Evolutionary conservation across 2,329 filamentous ascomycete genomes (phyloP), one percentile per base, ranked within the genome.

Genomic region (Trichophyton verrucosum): DNA sequence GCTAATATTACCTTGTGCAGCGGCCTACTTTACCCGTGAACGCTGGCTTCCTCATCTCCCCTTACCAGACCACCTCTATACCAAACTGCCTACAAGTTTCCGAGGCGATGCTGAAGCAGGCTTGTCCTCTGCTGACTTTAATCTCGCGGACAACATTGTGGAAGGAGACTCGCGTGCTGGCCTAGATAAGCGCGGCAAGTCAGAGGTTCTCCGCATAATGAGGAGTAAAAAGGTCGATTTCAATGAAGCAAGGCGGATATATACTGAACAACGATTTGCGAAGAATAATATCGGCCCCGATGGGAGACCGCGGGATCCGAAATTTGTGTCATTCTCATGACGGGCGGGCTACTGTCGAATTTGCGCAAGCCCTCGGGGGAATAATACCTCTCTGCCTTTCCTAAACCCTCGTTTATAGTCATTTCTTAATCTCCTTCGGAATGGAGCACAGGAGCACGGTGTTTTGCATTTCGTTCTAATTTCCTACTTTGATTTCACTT

Each of bases 311-410:
- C 82, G 85, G 71, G 92, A 97, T 77, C 91, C 91, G 64, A 96
- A 96, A 78, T 95, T 96, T 71, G 91, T 97, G 62, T 95, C 89
- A 71, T 97, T 97, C 75, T 89, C 86, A 62, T 88, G 71, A 81
- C 17, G 17, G 38, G 53, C 15, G 6, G 20, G 17, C 40, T 17
- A 17, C 2, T 15, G 40, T 44, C 5, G n/a, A 38, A 38, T 38
- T 13, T 38, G 33, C 33, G 33, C 33, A 38, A 13, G 8, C 33
- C 33, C 33, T 38, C 33, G 11, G 33, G 9, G 8, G 9, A 38
- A 38, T 38, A 38, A 38, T 38, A 13, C 33, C 9, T 38, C 9
- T 38, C 3, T 38, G 9, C 33, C 27, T 38, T 38, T 9, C 33
- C 33, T 13, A 38, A 38, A 38, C 33, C 9, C 17, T 55, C 20